These are phyloP conservation scores for Microsporum canis DNA, from an alignment of 2,329 filamentous ascomycete species.

Conservation along the genomic window DNA sequence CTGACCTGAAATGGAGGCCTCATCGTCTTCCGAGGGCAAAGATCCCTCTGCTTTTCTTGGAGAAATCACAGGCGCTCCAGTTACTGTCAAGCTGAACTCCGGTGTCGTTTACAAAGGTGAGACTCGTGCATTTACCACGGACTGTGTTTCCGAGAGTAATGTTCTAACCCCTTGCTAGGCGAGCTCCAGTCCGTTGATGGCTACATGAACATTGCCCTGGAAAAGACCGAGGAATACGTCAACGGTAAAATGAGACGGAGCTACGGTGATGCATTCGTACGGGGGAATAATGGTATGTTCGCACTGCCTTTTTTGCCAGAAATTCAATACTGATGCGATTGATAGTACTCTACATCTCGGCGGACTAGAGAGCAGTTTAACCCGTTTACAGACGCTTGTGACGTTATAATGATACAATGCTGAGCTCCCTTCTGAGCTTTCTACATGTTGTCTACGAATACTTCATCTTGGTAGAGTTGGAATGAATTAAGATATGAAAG, in stretches of 20 bases:
- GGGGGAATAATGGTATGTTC: slow-evolving; percentile 77
- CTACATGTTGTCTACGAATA: not conserved
- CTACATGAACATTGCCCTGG: slow-evolving; percentile 98
- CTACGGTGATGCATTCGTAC: slow-evolving; percentile 90
- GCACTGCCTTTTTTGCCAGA: not conserved
- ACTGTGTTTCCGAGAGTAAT: not conserved
- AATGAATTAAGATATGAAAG: not conserved
- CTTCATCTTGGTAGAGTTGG: too few species aligned
- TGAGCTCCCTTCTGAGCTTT: not conserved
- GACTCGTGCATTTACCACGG: not conserved
- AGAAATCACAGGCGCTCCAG: slow-evolving; percentile 86
- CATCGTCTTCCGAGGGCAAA: slow-evolving; percentile 58
- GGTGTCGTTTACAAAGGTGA: slow-evolving; percentile 93
- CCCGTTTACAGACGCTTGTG: not conserved
- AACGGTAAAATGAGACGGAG: slow-evolving; percentile 69
- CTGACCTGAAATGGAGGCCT: slow-evolving; percentile 60
- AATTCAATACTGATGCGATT: not conserved
- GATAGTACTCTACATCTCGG: slow-evolving; percentile 13
- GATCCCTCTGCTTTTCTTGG: slow-evolving; percentile 88
- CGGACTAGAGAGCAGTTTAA: slow-evolving; percentile 2
- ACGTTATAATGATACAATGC: not conserved
- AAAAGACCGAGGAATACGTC: slow-evolving; percentile 87
- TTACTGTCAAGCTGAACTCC: slow-evolving; percentile 97
- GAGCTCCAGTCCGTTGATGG: slow-evolving; percentile 95
- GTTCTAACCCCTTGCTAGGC: slow-evolving; percentile 42